Evolutionary conservation across 495 filamentous ascomycete species (phyloP), one percentile per base, ranked within the genome.

Genomic region (Margaritispora aquatica): DNA sequence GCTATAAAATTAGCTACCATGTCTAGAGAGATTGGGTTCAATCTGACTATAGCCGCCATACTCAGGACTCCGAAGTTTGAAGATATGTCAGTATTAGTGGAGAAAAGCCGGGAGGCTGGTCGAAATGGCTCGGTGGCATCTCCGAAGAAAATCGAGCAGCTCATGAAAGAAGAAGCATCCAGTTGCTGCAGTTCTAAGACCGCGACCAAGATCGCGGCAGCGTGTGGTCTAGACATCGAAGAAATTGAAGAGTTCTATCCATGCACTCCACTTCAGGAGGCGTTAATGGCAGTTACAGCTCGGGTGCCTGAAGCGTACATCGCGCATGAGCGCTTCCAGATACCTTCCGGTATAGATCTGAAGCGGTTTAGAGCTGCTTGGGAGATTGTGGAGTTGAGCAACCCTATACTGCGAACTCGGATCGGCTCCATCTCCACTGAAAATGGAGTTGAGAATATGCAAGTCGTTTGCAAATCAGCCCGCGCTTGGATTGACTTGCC

Each of bases 241-340:
- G 72, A 85, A 20, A 76, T 81, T 34, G 13, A 51, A 24, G 83
- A 90, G 66, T 65, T 84, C 0, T 89, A 88, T 57, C 85, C 86
- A 3, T 88, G 85, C 72, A 86, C 82, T 9, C 77, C 87, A 13
- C 71, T 88, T 0, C 88, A 91, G 66, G 86, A 87, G 62, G 86
- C 83, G 1, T 74, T 89, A 17, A 73, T 88, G 68, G 80, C 83
- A 1, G 67, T 86, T 1, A 84, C 85, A 1, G 70, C 77, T 47
- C 80, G 82, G 61, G 75, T 79, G 0, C 70, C 66, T 7, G 77
- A 79, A 46, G 75, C 80, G 17, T 87, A 87, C 56, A 74, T 85
- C 7, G 80, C 81, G 5, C 78, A 80, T 55, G 13, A 17, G 7
- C 19, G 17, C 1, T 44, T 34, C 26, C 2, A 21, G n/a, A 17